These are phyloP conservation scores for Euphorbia tirucalli DNA, from an alignment of 345 rosid species.

Conservation along the genomic window DNA sequence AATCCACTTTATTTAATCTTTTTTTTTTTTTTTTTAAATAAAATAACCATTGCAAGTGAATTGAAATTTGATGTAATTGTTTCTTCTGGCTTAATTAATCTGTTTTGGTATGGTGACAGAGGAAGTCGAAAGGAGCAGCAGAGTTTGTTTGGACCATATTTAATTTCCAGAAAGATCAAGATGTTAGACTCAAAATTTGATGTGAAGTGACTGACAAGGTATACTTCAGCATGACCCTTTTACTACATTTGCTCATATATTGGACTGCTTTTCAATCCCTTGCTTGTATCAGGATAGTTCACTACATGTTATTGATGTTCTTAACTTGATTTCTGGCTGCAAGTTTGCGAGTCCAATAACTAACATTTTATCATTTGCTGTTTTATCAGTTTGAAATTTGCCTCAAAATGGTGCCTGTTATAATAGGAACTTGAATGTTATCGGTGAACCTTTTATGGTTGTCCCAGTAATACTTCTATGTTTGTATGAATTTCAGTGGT, in stretches of 20 bases:
- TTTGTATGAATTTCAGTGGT: constrained; percentile 62
- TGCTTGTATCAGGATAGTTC: not conserved
- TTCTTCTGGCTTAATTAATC: too few species aligned
- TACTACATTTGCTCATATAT: not conserved
- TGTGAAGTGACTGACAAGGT: constrained; percentile 64
- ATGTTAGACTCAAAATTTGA: constrained; percentile 76
- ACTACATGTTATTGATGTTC: not conserved
- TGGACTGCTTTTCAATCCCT: not conserved
- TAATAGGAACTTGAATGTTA: not conserved
- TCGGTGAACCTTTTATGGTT: constrained; percentile 12
- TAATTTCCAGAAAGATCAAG: constrained; percentile 77
- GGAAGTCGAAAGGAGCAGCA: constrained; percentile 71
- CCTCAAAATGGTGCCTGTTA: not conserved
- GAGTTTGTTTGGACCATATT: constrained; percentile 71
- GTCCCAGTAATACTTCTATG: constrained; percentile 33
- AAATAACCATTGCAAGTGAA: too few species aligned
- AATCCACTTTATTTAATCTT: too few species aligned
- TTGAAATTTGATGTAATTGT: too few species aligned
- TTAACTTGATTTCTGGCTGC: too few species aligned
- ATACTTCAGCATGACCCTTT: constrained; percentile 5
- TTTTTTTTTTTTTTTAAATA: too few species aligned
- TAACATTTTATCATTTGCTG: constrained; percentile 1
- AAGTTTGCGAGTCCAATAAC: too few species aligned
- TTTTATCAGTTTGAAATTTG: not conserved
- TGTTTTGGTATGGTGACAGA: constrained; percentile 49